Base-by-base conservation (phyloP, 208 protist species). In the Leishmania turanica region DNA sequence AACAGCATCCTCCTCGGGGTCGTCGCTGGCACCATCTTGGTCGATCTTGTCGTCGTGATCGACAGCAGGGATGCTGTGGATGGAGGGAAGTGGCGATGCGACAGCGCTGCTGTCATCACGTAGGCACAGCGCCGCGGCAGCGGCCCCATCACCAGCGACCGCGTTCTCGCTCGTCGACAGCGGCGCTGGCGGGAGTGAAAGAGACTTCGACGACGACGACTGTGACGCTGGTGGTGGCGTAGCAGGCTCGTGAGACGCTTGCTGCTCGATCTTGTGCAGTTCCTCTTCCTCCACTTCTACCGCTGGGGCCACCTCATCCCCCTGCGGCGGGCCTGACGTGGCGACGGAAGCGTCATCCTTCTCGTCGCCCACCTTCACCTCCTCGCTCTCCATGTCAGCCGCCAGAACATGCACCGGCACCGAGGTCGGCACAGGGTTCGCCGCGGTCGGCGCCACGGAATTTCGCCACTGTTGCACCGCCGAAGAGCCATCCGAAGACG, bases 281-380 rank as follows among this genome's bases (percentile, higher is more conserved):
- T 42, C 24, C 31, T 77, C 79, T 51, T 77, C 60, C 42, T 51
- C 70, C 54, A 51, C 79, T 27, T 77, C 56, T 45, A 11, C 56
- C 21, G 9, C 24, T 19, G 34, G 65, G n/a, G 45, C 11, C 64
- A 37, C 37, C 42, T 66, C 56, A n/a, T 78, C 2, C 34, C 17
- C 9, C 34, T 68, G 42, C 37, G 42, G 24, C 58, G 54, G 13
- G 2, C 45, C 42, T 8, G 74, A 15, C 19, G 74, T 17, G 34
- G 74, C 74, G 9, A 49, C 51, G 24, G 56, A 68, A 31, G 53
- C 56, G 56, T 51, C 56, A 19, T 68, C 54, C 37, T 68, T 37
- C 34, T 65, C 54, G 6, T 40, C 51, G 15, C 6, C 45, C 37
- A 37, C 69, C n/a, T 37, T 51, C 69, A 34, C 69, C 72, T 42